Evolutionary conservation across 164 flowering plant species (phyloP).

Genomic region (Buxus sempervirens): DNA sequence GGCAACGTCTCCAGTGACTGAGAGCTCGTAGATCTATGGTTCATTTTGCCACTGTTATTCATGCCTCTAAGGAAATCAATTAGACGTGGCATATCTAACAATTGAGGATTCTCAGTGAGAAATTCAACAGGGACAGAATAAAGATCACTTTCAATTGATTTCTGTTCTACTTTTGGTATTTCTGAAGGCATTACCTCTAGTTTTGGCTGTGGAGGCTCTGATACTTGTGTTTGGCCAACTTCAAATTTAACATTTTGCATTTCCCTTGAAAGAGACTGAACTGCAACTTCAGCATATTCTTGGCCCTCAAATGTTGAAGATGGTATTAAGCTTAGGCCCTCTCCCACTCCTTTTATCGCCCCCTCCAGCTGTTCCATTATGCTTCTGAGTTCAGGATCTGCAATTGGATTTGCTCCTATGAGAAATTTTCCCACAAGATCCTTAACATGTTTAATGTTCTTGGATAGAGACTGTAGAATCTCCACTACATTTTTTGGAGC

Average conservation of each 20-base stretch:
- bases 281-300: conserved; percentile 48
- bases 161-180: conserved; percentile 9
- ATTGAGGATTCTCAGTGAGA: conserved; percentile 23
- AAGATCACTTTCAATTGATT: conserved; percentile 39
- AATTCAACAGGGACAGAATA: conserved; percentile 31
- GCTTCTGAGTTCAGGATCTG: conserved; percentile 27
- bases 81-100: conserved; percentile 16
- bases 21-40: conserved; percentile 15
- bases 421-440: conserved; percentile 28
- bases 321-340: conserved; percentile 46
- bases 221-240: conserved; percentile 14
- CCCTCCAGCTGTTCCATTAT: conserved; percentile 35
- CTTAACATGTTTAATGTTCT: conserved; percentile 37
- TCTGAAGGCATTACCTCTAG: conserved; percentile 2
- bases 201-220: conserved; percentile 10
- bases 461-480: conserved; percentile 42
- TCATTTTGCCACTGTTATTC: conserved; percentile 14
- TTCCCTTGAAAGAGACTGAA: conserved; percentile 48
- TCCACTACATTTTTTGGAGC: conserved; percentile 33
- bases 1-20: conserved; percentile 26
- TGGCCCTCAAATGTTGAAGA: conserved; percentile 34
- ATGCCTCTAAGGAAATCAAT: conserved; percentile 23
- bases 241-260: conserved; percentile 42
- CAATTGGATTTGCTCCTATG: conserved; percentile 9
- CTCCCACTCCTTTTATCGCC: conserved; percentile 44